Evolutionary conservation across 1,139 yeast genomes (phyloP).

Genomic region (Hemisphaericaspora lyxosophila): DNA sequence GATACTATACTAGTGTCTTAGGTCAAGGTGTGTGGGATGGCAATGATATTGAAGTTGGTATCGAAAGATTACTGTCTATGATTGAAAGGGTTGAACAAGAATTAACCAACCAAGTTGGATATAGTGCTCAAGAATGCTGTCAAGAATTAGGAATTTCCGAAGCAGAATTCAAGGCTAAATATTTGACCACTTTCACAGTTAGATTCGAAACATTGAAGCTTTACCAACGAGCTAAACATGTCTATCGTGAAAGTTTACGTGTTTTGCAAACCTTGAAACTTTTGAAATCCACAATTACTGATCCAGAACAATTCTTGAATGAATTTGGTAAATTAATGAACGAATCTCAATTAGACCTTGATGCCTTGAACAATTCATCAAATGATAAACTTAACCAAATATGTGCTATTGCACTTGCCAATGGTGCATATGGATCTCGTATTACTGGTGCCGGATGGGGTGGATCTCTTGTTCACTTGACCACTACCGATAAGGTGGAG

Average conservation of each 20-base stretch:
- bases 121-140: constrained; percentile 52
- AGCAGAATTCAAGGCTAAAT: constrained; percentile 45
- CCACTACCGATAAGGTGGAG: constrained; percentile 46
- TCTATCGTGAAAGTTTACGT: constrained; percentile 60
- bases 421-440: constrained; percentile 67
- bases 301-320: constrained; percentile 28
- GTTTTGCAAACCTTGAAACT: constrained; percentile 53
- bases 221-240: constrained; percentile 62
- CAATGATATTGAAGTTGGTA: constrained; percentile 44
- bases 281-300: constrained; percentile 22
- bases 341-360: constrained; percentile 57
- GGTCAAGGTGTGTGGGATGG: constrained; percentile 46
- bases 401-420: constrained; percentile 51
- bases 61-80: constrained; percentile 39
- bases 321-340: constrained; percentile 58
- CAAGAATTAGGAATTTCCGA: constrained; percentile 39
- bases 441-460: constrained; percentile 86
- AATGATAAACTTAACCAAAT: constrained; percentile 53
- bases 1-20: constrained; percentile 37
- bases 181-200: constrained; percentile 57
- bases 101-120: constrained; percentile 33
- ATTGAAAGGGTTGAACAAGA: constrained; percentile 39
- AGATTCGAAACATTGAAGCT: constrained; percentile 55
- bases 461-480: constrained; percentile 68
- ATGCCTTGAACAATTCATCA: constrained; percentile 53